Evolutionary conservation across 169 alveolate genomes (phyloP).

Genomic region (Eimeria zaria): DNA sequence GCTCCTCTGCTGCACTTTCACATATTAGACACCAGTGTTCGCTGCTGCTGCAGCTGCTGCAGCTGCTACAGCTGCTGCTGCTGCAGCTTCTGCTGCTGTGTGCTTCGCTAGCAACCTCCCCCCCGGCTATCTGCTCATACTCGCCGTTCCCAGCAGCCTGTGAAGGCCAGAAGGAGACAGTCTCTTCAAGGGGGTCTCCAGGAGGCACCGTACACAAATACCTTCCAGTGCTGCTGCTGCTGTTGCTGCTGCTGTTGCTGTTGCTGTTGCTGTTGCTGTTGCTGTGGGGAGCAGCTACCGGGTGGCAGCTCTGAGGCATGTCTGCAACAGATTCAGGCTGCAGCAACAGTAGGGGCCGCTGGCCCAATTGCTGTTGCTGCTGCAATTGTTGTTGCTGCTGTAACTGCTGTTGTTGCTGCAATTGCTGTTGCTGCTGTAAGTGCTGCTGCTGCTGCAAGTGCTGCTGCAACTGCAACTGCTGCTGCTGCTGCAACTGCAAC

Average conservation of each 20-base stretch:
- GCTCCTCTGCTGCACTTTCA: background rate
- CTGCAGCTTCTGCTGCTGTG: too few species aligned
- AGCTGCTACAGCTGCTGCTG: conserved; percentile 26
- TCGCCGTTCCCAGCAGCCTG: background rate
- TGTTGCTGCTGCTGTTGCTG: background rate
- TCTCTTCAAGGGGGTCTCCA: background rate
- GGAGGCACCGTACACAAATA: background rate
- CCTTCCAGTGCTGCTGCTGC: background rate
- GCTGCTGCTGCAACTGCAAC: too few species aligned
- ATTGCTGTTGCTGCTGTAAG: background rate
- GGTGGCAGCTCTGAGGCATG: background rate
- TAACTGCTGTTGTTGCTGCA: background rate
- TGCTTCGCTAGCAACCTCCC: background rate
- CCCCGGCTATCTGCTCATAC: background rate
- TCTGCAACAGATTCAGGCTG: conserved; percentile 6
- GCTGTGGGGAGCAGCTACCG: background rate
- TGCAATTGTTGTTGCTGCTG: background rate
- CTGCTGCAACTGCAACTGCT: too few species aligned
- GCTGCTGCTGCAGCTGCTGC: conserved; percentile 29
- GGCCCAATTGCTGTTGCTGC: background rate
- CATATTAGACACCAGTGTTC: conserved; percentile 21
- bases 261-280: background rate
- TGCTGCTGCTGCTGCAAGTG: too few species aligned
- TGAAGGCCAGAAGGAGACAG: background rate
- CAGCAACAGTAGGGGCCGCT: background rate